phyloP scores from a whole-genome alignment of 345 rosid genomes.

The Boechera retrofracta region DNA sequence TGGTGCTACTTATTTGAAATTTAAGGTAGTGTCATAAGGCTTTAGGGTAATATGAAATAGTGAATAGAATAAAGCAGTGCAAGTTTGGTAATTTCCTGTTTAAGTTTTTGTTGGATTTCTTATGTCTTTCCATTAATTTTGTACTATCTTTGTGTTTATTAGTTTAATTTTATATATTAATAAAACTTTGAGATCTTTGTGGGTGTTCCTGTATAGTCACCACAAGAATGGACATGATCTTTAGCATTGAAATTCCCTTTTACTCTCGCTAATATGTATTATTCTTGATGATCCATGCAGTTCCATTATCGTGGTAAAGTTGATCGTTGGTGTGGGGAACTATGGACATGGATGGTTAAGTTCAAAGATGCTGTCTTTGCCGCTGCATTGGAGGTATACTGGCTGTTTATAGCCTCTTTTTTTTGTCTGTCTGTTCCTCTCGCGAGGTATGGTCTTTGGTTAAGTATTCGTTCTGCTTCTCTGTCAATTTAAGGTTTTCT shows the following conservation, averaged over 20 bases:
- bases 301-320: slow-evolving; percentile 66
- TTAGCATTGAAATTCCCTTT: slow-evolving; percentile 12
- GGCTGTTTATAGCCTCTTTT: slow-evolving; percentile 10
- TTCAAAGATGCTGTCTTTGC: slow-evolving; percentile 76
- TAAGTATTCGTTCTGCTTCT: slow-evolving; percentile 28
- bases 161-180: background rate
- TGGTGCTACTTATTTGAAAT: slow-evolving; percentile 17
- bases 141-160: background rate
- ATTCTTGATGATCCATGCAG: slow-evolving; percentile 49
- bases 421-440: slow-evolving; percentile 16
- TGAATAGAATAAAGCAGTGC: background rate
- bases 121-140: slow-evolving; percentile 21
- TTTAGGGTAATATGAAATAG: slow-evolving; percentile 1
- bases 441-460: slow-evolving; percentile 15
- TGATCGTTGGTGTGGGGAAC: slow-evolving; percentile 76
- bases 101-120: slow-evolving; percentile 14
- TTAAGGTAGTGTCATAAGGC: slow-evolving; percentile 6
- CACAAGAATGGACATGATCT: slow-evolving; percentile 1
- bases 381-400: slow-evolving; percentile 70
- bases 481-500: slow-evolving; percentile 25
- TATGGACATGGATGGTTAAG: slow-evolving; percentile 85
- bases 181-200: slow-evolving; percentile 20
- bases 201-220: slow-evolving; percentile 24
- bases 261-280: slow-evolving; percentile 21
- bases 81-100: background rate